These are phyloP conservation scores for Dalbergia oliveri DNA, from an alignment of 306 rosid genomes.

Conservation along the genomic window DNA sequence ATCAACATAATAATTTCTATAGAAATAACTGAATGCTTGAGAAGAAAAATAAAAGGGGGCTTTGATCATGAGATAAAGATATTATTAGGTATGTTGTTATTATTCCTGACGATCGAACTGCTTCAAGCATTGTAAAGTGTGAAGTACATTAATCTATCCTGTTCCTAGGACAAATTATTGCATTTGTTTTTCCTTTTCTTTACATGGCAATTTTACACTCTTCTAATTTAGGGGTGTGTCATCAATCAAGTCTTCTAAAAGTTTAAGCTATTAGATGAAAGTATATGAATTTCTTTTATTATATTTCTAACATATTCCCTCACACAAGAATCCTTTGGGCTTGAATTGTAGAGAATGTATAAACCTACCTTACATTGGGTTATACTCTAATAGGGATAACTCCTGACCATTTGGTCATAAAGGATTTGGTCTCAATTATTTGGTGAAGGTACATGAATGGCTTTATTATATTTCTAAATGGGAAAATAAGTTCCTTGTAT, in stretches of 20 bases:
- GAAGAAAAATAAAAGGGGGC: not conserved
- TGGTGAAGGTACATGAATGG: not conserved
- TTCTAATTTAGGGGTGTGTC: not conserved
- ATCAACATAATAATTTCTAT: not conserved
- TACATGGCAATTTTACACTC: not conserved
- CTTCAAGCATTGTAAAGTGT: conserved; percentile 4
- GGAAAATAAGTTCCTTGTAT: not conserved
- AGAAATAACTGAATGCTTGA: not conserved
- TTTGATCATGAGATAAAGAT: conserved; percentile 24
- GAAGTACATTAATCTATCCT: not conserved
- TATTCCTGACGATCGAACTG: not conserved
- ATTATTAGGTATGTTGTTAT: not conserved
- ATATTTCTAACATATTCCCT: not conserved
- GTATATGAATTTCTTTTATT: not conserved
- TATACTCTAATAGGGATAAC: too few species aligned
- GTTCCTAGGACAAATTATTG: not conserved
- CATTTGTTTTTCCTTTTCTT: not conserved
- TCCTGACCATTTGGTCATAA: too few species aligned
- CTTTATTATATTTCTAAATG: too few species aligned
- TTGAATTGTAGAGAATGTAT: too few species aligned
- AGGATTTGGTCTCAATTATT: not conserved
- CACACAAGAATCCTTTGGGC: too few species aligned
- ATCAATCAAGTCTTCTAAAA: too few species aligned
- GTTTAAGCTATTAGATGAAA: too few species aligned
- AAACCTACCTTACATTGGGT: too few species aligned